phyloP scores from a whole-genome alignment of 306 rosid genomes.

The Castanea sativa region DNA sequence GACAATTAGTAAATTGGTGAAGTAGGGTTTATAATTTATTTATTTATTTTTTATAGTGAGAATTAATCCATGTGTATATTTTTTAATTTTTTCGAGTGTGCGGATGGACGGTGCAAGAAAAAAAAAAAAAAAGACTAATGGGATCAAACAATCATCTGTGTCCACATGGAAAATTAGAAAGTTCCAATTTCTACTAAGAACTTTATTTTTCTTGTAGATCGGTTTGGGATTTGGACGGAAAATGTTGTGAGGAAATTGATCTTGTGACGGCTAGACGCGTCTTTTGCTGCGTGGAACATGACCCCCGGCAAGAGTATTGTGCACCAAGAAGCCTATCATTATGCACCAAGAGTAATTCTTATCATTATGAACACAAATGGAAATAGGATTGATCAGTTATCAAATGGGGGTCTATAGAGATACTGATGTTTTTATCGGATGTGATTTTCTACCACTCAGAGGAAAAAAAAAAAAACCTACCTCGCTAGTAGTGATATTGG shows the following conservation, averaged over 20 bases:
- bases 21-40: too few relatives aligned
- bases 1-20: not conserved
- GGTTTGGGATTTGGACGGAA: not conserved
- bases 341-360: too few relatives aligned
- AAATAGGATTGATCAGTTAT: not conserved
- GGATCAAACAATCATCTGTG: too few relatives aligned
- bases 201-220: not conserved
- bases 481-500: too few relatives aligned
- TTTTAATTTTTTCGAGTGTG: not conserved
- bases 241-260: not conserved
- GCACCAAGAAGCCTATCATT: not conserved
- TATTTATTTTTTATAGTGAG: too few relatives aligned
- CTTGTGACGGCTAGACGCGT: not conserved
- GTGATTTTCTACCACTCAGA: too few relatives aligned
- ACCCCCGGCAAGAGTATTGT: not conserved
- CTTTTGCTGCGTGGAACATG: not conserved
- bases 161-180: too few relatives aligned
- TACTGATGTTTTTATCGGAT: too few relatives aligned
- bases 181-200: not conserved
- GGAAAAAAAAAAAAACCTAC: too few relatives aligned
- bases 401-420: too few relatives aligned
- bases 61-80: not conserved
- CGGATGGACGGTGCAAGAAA: not conserved
- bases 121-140: too few relatives aligned
- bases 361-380: not conserved